phyloP scores from a whole-genome alignment of 768 basidiomycete genomes.

The Panaeolus papilionaceus region DNA sequence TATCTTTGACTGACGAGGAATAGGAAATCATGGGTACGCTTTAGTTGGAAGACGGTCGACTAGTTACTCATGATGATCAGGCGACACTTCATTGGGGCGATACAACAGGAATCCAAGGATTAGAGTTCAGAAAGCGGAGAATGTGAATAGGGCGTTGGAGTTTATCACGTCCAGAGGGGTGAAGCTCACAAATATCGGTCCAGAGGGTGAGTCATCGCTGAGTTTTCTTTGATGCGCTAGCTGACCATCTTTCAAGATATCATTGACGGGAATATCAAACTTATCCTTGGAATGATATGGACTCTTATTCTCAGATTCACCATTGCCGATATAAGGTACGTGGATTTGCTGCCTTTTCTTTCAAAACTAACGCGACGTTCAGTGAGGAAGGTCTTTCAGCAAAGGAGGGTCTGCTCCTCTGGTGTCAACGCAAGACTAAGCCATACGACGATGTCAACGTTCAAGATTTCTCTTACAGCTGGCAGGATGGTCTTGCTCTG shows the following conservation, averaged over 20 bases:
- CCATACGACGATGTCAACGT: conserved; percentile 93
- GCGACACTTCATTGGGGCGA: conserved; percentile 90
- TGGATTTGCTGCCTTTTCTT: conserved; percentile 15
- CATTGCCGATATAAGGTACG: conserved; percentile 96
- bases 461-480: conserved; percentile 91
- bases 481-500: conserved; percentile 96
- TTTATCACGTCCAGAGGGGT: conserved; percentile 95
- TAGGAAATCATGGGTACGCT: conserved; percentile 94
- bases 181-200: conserved; percentile 96
- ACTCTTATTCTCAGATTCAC: conserved; percentile 96
- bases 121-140: conserved; percentile 97
- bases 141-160: conserved; percentile 95
- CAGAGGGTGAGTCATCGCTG: conserved; percentile 68
- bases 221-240: not conserved
- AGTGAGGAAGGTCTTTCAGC: conserved; percentile 99
- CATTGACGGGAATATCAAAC: conserved; percentile 97
- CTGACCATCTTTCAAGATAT: conserved; percentile 65
- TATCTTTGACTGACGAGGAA: conserved; percentile 9
- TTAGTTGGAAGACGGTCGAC: not conserved
- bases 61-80: conserved; percentile 42
- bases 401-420: conserved; percentile 94
- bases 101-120: conserved; percentile 92
- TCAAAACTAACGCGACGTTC: not conserved
- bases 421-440: conserved; percentile 97
- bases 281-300: conserved; percentile 99